Conservation (phyloP, 306 rosid species). For the Cucurbita pepo region DNA sequence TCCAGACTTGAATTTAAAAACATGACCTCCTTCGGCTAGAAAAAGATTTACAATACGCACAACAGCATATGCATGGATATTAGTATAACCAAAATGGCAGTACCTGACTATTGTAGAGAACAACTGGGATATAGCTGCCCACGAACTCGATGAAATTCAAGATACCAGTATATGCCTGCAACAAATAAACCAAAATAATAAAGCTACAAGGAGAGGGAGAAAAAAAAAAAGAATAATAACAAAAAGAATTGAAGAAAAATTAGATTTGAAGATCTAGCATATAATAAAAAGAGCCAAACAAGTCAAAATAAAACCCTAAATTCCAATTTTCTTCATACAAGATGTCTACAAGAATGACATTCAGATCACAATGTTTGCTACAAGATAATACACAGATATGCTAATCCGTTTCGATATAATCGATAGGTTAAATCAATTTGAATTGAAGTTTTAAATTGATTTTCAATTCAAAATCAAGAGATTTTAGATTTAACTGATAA, state of each 20-base stretch:
- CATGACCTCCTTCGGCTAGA: background rate
- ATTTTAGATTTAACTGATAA: too few species aligned
- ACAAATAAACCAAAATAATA: background rate
- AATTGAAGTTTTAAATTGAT: too few species aligned
- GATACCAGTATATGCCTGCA: slow-evolving; percentile 70
- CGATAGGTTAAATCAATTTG: too few species aligned
- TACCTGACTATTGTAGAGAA: slow-evolving; percentile 90
- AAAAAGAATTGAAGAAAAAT: background rate
- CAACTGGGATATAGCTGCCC: slow-evolving; percentile 56
- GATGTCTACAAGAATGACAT: background rate
- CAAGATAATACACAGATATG: too few species aligned
- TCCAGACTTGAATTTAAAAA: background rate
- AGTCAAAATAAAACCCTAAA: background rate
- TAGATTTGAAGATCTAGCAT: background rate
- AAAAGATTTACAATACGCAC: background rate
- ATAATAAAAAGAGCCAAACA: background rate
- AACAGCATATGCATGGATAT: background rate
- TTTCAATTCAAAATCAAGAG: too few species aligned
- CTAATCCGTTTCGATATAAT: too few species aligned
- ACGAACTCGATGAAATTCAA: slow-evolving; percentile 70
- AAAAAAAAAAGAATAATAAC: background rate
- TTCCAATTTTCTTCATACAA: background rate
- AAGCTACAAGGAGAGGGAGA: background rate
- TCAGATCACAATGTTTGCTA: background rate
- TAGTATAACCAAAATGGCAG: background rate